phyloP scores from a whole-genome alignment of 2,329 filamentous ascomycete species.

The Sclerotinia sclerotiorum region DNA sequence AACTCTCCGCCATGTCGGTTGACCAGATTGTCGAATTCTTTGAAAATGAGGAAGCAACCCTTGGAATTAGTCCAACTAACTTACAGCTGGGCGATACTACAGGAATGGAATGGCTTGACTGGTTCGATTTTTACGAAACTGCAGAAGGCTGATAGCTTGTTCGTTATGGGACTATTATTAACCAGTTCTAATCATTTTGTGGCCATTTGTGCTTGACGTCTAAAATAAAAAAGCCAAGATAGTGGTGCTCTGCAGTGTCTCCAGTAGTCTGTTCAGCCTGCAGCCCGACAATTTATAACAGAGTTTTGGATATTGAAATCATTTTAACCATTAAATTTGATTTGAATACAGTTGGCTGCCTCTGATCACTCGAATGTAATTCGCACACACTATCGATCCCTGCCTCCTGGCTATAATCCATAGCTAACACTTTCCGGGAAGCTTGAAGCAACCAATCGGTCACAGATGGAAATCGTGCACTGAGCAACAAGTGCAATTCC shows the following conservation, averaged over 20 bases:
- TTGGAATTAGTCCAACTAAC: conserved; percentile 44
- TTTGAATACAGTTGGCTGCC: too few species aligned
- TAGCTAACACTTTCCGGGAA: background rate
- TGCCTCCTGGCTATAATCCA: background rate
- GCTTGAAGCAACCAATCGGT: background rate
- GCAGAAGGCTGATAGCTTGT: background rate
- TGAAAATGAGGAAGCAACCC: conserved; percentile 60
- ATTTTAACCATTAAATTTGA: too few species aligned
- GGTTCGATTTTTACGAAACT: conserved; percentile 32
- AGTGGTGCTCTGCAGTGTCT: background rate
- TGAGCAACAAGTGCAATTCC: conserved; percentile 9
- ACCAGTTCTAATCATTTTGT: background rate
- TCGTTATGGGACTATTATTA: background rate
- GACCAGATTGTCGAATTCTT: conserved; percentile 66
- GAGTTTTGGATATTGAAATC: too few species aligned
- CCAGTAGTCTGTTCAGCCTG: too few species aligned
- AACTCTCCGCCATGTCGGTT: conserved; percentile 69
- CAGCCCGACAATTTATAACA: too few species aligned
- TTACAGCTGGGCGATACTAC: conserved; percentile 35
- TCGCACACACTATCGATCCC: background rate
- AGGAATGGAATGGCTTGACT: conserved; percentile 38
- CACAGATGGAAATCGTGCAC: background rate
- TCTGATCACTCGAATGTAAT: background rate
- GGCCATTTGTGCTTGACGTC: background rate
- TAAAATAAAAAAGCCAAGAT: background rate